phyloP scores from a whole-genome alignment of 441 rosid genomes.

The Adansonia rubrostipa region DNA sequence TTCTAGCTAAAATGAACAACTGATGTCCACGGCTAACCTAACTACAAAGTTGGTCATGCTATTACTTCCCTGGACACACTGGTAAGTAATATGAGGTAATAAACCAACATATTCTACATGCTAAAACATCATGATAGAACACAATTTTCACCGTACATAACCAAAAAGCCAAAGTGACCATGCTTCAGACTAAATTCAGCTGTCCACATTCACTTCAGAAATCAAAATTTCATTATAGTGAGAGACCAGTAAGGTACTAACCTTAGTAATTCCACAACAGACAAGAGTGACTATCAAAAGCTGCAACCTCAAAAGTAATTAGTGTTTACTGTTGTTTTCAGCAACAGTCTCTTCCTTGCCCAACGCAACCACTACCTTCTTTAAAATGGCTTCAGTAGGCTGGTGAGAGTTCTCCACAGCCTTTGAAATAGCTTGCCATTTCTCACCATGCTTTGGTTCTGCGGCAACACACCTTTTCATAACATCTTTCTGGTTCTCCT shows the following conservation, averaged over 20 bases:
- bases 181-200: background rate
- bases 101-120: background rate
- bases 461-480: conserved; percentile 70
- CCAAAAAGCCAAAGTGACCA: conserved; percentile 15
- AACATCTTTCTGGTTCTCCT: conserved; percentile 83
- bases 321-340: conserved; percentile 41
- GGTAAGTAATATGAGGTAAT: background rate
- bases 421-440: conserved; percentile 84
- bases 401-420: conserved; percentile 93
- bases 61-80: background rate
- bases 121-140: background rate
- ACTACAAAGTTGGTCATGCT: background rate
- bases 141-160: background rate
- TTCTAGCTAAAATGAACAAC: background rate
- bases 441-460: conserved; percentile 94
- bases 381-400: conserved; percentile 75
- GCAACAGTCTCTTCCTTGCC: conserved; percentile 85
- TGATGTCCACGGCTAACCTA: background rate
- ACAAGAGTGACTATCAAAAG: background rate
- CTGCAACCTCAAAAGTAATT: background rate
- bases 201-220: background rate
- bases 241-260: background rate
- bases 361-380: conserved; percentile 72
- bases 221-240: background rate
- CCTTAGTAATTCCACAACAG: background rate